phyloP scores from a whole-genome alignment of 192 early-diverging fungal species.

The Backusella macrospora region DNA sequence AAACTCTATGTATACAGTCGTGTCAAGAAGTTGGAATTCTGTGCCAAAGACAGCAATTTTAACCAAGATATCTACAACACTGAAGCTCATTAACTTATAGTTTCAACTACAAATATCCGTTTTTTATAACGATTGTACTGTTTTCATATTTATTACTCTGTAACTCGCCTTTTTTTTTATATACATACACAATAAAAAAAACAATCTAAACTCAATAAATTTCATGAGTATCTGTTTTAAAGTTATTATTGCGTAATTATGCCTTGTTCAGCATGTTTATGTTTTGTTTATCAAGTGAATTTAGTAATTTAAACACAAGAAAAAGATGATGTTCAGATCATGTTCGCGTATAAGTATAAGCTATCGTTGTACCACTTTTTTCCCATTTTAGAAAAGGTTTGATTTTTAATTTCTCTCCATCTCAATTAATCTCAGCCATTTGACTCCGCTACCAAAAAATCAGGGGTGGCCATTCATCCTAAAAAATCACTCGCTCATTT shows the following conservation, averaged over 20 bases:
- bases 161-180: not conserved
- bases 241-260: too few species aligned
- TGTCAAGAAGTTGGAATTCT: slow-evolving; percentile 12
- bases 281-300: too few species aligned
- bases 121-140: not conserved
- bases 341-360: too few species aligned
- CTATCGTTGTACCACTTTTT: not conserved
- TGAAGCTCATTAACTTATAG: not conserved
- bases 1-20: not conserved
- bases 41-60: not conserved
- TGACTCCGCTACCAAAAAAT: not conserved
- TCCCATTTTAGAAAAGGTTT: not conserved
- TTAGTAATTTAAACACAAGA: too few species aligned
- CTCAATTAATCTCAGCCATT: not conserved
- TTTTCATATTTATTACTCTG: not conserved
- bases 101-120: not conserved
- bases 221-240: not conserved
- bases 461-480: not conserved
- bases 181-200: not conserved
- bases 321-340: too few species aligned
- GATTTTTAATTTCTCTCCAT: not conserved
- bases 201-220: not conserved
- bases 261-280: too few species aligned
- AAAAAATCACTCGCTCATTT: not conserved
- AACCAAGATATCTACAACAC: slow-evolving; percentile 10